phyloP scores from a whole-genome alignment of 768 basidiomycete species.

The Trametes punicea region DNA sequence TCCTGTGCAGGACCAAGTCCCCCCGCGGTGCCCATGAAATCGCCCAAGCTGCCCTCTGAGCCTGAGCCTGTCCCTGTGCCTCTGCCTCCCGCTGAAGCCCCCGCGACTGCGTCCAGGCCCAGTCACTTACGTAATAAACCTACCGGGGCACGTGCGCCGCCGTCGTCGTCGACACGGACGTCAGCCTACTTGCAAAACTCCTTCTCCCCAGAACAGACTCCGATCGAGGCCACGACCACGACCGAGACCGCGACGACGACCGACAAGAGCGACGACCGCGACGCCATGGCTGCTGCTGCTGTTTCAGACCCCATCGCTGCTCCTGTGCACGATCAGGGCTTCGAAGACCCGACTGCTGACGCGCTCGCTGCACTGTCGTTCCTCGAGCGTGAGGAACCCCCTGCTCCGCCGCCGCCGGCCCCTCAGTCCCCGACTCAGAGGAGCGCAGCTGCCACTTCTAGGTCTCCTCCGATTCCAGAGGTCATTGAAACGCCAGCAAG shows the following conservation, averaged over 20 bases:
- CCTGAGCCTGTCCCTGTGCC: slow-evolving; percentile 2
- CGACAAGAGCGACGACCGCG: slow-evolving; percentile 7
- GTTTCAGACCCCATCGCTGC: slow-evolving; percentile 15
- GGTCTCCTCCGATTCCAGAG: slow-evolving; percentile 27
- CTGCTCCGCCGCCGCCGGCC: slow-evolving; percentile 26
- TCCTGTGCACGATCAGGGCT: slow-evolving; percentile 11
- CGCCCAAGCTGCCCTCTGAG: slow-evolving; percentile 5
- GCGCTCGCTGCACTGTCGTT: slow-evolving; percentile 78
- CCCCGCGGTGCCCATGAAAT: slow-evolving; percentile 16
- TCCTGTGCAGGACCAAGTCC: not conserved
- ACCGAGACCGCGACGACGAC: slow-evolving; percentile 21
- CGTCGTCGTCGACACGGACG: slow-evolving; percentile 30
- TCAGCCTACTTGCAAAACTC: slow-evolving; percentile 21
- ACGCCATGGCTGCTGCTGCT: slow-evolving; percentile 20
- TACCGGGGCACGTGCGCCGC: slow-evolving; percentile 78
- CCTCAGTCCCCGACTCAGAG: slow-evolving; percentile 33
- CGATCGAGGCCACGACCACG: slow-evolving; percentile 8
- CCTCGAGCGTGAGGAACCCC: slow-evolving; percentile 50
- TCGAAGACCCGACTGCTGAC: slow-evolving; percentile 55
- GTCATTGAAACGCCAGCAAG: slow-evolving; percentile 25
- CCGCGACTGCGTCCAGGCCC: slow-evolving; percentile 23
- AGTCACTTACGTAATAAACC: slow-evolving; percentile 58
- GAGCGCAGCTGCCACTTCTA: slow-evolving; percentile 30
- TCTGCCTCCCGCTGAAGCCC: slow-evolving; percentile 1
- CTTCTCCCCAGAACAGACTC: slow-evolving; percentile 9